Evolutionary conservation across 371 early-diverging fungal genomes (phyloP), one percentile per base, ranked within the genome.

Genomic region (Rhizopus microsporus): DNA sequence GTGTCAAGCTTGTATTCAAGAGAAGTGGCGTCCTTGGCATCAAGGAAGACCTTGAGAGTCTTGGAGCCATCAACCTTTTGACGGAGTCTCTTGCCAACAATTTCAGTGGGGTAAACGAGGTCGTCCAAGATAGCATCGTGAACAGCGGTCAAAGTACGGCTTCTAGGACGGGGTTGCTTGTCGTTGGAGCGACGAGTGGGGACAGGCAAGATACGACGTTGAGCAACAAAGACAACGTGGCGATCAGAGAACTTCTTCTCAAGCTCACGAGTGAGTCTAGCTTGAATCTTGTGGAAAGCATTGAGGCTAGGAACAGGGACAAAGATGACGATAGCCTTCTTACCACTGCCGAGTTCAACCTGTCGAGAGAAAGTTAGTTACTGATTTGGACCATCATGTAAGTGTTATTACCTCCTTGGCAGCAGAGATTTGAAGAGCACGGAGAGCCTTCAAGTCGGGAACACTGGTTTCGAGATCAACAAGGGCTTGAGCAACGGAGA

Each of bases 211-310:
- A 97, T 95, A 73, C 95, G 93, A 71, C 98, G 94, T 80, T 93
- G 91, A 63, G 96, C 97, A 77, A 97, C 82, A 62, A 98, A 86
- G 69, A 98, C 86, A 60, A 97, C 92, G 81, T 97, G 97, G 67
- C 96, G 91, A 82, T 97, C 98, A 67, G 94, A 92, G 91, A 97
- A 96, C 92, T 98, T 98, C 95, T 98, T 98, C 87, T 98, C 98
- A 63, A 98, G 87, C 84, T 98, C 98, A 74, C 97, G 95, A 67
- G 96, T 94, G 54, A 98, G 88, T 60, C 81, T 87, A 74, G 84
- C 79, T 81, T 95, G 95, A 74, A 95, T 86, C 87, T 95, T 93
- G 88, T 93, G 90, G 90, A 92, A 94, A 56, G 87, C 88, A 88
- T 93, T 92, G 68, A 93, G 79, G 64, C 81, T 79, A 56, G 97